Evolutionary conservation across 2,329 filamentous ascomycete genomes (phyloP), one percentile per base, ranked within the genome.

Genomic region (Venturia oleaginea): DNA sequence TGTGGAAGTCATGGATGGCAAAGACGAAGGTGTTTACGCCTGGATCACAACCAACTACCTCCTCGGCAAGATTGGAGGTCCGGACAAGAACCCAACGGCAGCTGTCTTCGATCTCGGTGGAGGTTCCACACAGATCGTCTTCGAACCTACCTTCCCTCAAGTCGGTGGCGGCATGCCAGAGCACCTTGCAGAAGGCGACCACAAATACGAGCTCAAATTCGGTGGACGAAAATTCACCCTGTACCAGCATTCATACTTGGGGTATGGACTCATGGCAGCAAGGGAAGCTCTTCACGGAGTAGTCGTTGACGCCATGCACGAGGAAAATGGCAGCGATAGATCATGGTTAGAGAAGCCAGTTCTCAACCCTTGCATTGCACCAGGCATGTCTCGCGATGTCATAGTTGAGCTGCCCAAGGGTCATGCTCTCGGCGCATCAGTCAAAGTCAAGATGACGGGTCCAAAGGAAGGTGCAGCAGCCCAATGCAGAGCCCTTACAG

Each of bases 41-140:
- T 99, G 94, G 94, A 96, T 99, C 75, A 99, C 94, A 7, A 94
- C 92, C 69, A 99, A 99, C 82, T 99, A 99, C 77, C 88, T 99
- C 48, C 86, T 99, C 30, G 93, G 93, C 72, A 97, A 97, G 80
- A 97, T 99, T 76, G 94, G 94, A 66, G 90, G 90, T 13, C 90
- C 92, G 1, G 93, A 97, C 74, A 86, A 92, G 75, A 91, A 85
- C 67, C 89, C 91, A 61, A 97, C 94, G 1, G 95, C 94, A 48
- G 94, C 94, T 61, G 86, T 97, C 66, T 96, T 99, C 72, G 94
- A 99, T 74, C 88, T 99, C 60, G 94, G 94, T 68, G 94, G 94
- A 71, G 94, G 94, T 63, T 97, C 92, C 27, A 99, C 95, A 17
- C 94, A 99, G 79, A 97, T 99, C 73, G 95, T 99, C 69, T 99